Percentiles rank a stretch among this genome's conserved stretches.
Conservation (phyloP, 768 basidiomycete species). For the Symmetrospora coprosmae region DNA sequence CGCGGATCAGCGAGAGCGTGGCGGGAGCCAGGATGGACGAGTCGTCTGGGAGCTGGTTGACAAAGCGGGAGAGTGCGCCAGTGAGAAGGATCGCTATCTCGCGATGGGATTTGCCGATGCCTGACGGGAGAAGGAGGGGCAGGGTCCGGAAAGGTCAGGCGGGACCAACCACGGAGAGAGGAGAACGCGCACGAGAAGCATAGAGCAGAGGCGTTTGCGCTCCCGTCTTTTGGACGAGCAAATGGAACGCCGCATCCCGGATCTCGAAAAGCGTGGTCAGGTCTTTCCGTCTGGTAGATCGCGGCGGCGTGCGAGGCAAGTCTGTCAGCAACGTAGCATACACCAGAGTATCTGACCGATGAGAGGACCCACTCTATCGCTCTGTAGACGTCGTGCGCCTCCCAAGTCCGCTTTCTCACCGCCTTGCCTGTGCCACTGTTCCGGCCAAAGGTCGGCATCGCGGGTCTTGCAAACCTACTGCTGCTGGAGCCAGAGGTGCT, state of each 20-base stretch:
- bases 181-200: slow-evolving; percentile 35
- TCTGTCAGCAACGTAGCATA: too few species aligned
- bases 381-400: slow-evolving; percentile 13
- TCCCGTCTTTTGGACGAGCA: slow-evolving; percentile 37
- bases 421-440: background rate
- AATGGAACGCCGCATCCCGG: slow-evolving; percentile 34
- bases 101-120: slow-evolving; percentile 18
- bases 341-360: background rate
- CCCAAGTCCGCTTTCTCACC: slow-evolving; percentile 9
- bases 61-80: slow-evolving; percentile 36
- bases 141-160: background rate
- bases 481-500: too few species aligned
- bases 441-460: background rate
- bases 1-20: slow-evolving; percentile 35
- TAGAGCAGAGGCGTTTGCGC: slow-evolving; percentile 38
- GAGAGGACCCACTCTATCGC: slow-evolving; percentile 10
- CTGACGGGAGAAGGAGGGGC: too few species aligned
- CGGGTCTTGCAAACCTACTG: too few species aligned
- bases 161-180: slow-evolving; percentile 14
- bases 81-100: slow-evolving; percentile 38
- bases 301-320: too few species aligned
- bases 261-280: slow-evolving; percentile 20
- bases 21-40: slow-evolving; percentile 35
- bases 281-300: slow-evolving; percentile 17
- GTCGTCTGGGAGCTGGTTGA: slow-evolving; percentile 36